Evolutionary conservation across 192 early-diverging fungal species (phyloP).

Genomic region (Oehlia diaphana): DNA sequence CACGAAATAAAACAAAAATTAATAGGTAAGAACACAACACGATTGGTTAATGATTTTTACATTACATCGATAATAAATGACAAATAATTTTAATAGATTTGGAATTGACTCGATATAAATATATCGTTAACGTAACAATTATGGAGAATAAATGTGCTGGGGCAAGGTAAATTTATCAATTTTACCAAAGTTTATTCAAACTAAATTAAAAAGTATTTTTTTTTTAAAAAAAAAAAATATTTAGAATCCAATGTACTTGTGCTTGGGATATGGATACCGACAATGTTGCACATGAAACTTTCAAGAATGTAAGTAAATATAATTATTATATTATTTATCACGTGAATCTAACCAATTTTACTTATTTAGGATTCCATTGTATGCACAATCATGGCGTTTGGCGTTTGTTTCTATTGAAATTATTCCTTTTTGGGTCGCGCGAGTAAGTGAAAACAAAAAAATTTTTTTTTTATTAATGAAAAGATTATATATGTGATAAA

Average conservation of each 20-base stretch:
- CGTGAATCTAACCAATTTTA: neutral
- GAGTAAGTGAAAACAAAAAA: too few relatives aligned
- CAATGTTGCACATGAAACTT: conserved; percentile 6
- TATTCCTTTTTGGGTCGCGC: too few relatives aligned
- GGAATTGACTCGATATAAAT: conserved; percentile 11
- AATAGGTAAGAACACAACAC: neutral
- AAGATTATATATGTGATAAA: too few relatives aligned
- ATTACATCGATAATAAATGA: neutral
- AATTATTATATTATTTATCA: neutral
- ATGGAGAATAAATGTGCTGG: conserved; percentile 7
- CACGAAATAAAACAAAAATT: conserved; percentile 22
- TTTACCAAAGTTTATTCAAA: too few relatives aligned
- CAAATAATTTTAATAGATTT: neutral
- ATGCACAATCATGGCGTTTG: conserved; percentile 1
- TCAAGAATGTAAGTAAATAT: neutral
- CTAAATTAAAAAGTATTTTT: too few relatives aligned
- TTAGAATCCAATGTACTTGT: neutral
- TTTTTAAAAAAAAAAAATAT: too few relatives aligned
- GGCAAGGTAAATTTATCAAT: neutral
- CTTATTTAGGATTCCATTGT: neutral
- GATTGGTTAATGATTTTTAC: neutral
- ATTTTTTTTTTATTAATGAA: too few relatives aligned
- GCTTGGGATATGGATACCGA: conserved; percentile 7
- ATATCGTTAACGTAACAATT: conserved; percentile 17
- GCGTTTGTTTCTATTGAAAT: neutral